These are phyloP conservation scores for Eimeria acervulina DNA, from an alignment of 169 alveolate genomes.

Conservation along the genomic window DNA sequence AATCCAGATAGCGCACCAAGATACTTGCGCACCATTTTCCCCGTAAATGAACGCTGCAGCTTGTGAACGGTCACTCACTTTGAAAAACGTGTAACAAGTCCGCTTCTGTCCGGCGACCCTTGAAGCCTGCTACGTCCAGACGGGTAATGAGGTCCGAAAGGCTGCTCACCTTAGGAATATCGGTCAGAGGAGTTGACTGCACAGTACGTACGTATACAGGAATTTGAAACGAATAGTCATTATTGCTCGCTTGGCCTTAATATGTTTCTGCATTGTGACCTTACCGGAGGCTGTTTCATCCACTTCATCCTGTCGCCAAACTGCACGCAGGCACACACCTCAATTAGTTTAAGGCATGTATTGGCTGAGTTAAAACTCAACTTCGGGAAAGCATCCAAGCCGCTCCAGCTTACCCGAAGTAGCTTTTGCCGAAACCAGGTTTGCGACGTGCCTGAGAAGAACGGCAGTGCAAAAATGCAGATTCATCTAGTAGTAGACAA, in stretches of 20 bases:
- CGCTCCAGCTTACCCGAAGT: not conserved
- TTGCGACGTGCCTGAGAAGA: conserved; percentile 21
- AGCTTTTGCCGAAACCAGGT: conserved; percentile 38
- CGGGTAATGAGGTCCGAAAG: conserved; percentile 21
- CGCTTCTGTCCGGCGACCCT: conserved; percentile 59
- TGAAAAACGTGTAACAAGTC: conserved; percentile 2
- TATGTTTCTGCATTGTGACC: not conserved
- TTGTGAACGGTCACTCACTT: not conserved
- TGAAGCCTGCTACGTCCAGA: conserved; percentile 45
- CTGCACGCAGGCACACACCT: not conserved
- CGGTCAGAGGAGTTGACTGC: conserved; percentile 23
- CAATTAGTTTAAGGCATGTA: not conserved
- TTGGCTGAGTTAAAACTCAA: not conserved
- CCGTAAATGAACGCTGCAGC: not conserved
- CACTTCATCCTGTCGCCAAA: not conserved
- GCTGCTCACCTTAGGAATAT: not conserved
- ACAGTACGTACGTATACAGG: not conserved
- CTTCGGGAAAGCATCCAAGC: not conserved
- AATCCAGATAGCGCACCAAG: not conserved
- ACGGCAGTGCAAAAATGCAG: not conserved
- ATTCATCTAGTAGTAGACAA: too few species aligned
- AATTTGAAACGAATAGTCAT: not conserved
- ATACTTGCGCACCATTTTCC: not conserved
- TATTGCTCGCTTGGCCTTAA: not conserved
- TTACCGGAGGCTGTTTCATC: conserved; percentile 8